A percentile compares a stretch with the other conserved stretches of the same genome.
Evolutionary conservation across 805 yeast genomes (phyloP).

Genomic region (Komagataella pastoris): DNA sequence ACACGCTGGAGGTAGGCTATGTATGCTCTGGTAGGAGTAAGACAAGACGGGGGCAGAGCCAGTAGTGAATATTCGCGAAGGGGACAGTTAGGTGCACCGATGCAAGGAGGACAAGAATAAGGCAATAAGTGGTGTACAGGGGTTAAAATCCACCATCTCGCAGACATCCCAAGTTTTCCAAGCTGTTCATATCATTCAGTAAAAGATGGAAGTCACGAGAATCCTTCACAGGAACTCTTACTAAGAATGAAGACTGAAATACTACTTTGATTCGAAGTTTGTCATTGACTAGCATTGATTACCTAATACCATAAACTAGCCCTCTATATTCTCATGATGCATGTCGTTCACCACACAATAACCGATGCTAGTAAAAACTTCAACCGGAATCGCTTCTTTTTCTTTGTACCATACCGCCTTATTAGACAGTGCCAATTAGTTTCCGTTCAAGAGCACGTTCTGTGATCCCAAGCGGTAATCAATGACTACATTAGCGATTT

Average conservation of each 20-base stretch:
- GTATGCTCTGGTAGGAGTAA: background rate
- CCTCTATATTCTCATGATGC: background rate
- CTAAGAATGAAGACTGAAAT: too few relatives aligned
- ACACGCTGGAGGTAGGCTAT: background rate
- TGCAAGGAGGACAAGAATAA: too few relatives aligned
- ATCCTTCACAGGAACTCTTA: too few relatives aligned
- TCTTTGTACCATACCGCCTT: slow-evolving; percentile 3
- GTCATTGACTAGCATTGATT: background rate
- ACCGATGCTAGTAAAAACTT: background rate
- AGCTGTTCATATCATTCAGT: too few relatives aligned
- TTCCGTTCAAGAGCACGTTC: background rate
- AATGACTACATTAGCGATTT: background rate
- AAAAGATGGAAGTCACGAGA: too few relatives aligned
- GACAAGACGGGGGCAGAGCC: background rate
- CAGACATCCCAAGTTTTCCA: too few relatives aligned
- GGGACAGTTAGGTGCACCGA: too few relatives aligned
- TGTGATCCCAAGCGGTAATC: background rate
- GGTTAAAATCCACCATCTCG: too few relatives aligned
- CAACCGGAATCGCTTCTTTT: background rate
- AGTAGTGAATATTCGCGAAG: background rate
- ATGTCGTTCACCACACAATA: background rate
- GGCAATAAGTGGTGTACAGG: too few relatives aligned
- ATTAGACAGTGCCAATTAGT: slow-evolving; percentile 2
- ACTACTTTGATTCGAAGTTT: too few relatives aligned
- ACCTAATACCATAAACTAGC: background rate